phyloP scores from a whole-genome alignment of 805 yeast genomes.

The Yamadazyma akitaensis region DNA sequence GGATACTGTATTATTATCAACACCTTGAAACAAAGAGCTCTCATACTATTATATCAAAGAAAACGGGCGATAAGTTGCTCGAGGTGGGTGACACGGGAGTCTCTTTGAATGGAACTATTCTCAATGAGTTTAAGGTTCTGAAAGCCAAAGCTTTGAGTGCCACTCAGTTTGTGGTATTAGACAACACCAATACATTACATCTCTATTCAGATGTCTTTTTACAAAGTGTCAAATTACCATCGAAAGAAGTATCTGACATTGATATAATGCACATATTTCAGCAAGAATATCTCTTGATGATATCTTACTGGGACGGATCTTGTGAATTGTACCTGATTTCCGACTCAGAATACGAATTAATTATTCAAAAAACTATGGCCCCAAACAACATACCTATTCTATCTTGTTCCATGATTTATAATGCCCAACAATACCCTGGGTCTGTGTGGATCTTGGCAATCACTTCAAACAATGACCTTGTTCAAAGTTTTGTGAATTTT shows the following conservation, averaged over 20 bases:
- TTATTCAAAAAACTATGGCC: background rate
- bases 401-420: slow-evolving; percentile 13
- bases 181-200: slow-evolving; percentile 5
- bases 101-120: background rate
- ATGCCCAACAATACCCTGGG: background rate
- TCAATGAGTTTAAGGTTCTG: background rate
- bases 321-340: slow-evolving; percentile 11
- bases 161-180: slow-evolving; percentile 4
- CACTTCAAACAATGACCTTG: slow-evolving; percentile 15
- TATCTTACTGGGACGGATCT: slow-evolving; percentile 17
- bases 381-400: slow-evolving; percentile 9
- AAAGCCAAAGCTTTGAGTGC: slow-evolving; percentile 4
- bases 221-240: slow-evolving; percentile 2
- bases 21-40: slow-evolving; percentile 3
- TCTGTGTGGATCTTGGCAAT: slow-evolving; percentile 15
- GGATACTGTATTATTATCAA: background rate
- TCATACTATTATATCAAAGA: background rate
- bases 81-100: slow-evolving; percentile 1
- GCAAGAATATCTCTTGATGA: slow-evolving; percentile 9
- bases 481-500: slow-evolving; percentile 12
- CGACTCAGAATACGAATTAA: slow-evolving; percentile 1
- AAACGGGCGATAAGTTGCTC: background rate
- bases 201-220: slow-evolving; percentile 3
- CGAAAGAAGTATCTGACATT: slow-evolving; percentile 11
- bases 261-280: slow-evolving; percentile 9